Conservation (phyloP, 2,329 filamentous ascomycete genomes). For the Coniochaeta pulveracea region DNA sequence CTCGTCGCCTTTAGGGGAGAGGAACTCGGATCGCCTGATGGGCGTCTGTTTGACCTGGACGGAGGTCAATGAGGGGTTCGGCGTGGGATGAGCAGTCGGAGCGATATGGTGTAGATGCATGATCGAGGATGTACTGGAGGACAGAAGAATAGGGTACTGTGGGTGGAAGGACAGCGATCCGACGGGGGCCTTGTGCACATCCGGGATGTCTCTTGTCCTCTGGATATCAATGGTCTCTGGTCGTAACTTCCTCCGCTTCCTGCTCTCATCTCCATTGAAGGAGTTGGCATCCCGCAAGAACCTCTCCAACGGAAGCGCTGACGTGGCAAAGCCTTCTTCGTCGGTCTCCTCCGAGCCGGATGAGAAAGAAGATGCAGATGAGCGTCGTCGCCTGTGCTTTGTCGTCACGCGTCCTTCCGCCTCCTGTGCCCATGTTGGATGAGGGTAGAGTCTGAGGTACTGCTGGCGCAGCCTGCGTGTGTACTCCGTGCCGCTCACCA, state of each 20-base stretch:
- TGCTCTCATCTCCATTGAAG: slow-evolving; percentile 37
- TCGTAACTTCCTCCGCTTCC: slow-evolving; percentile 60
- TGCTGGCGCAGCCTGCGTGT: slow-evolving; percentile 68
- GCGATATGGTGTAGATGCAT: slow-evolving; percentile 85
- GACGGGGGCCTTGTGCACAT: slow-evolving; percentile 67
- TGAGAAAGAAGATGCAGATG: slow-evolving; percentile 29
- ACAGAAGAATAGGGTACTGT: slow-evolving; percentile 75
- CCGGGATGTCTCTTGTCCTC: slow-evolving; percentile 73
- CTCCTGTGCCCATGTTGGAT: slow-evolving; percentile 48
- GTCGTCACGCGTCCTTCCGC: slow-evolving; percentile 32
- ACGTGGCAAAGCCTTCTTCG: slow-evolving; percentile 47
- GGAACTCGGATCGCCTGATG: slow-evolving; percentile 74
- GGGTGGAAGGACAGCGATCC: slow-evolving; percentile 85
- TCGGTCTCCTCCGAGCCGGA: slow-evolving; percentile 25
- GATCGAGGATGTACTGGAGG: slow-evolving; percentile 75
- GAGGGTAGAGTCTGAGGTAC: slow-evolving; percentile 49
- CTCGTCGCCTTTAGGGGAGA: slow-evolving; percentile 58
- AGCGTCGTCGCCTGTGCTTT: slow-evolving; percentile 40
- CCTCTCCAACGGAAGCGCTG: slow-evolving; percentile 65
- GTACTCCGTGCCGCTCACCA: slow-evolving; percentile 82
- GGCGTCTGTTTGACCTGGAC: slow-evolving; percentile 77
- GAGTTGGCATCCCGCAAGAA: slow-evolving; percentile 66
- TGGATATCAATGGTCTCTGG: slow-evolving; percentile 88
- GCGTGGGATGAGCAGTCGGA: slow-evolving; percentile 59
- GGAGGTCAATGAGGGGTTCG: slow-evolving; percentile 83